Base-by-base conservation (phyloP, 2,329 filamentous ascomycete genomes). In the Ophiosphaerella herpotricha region DNA sequence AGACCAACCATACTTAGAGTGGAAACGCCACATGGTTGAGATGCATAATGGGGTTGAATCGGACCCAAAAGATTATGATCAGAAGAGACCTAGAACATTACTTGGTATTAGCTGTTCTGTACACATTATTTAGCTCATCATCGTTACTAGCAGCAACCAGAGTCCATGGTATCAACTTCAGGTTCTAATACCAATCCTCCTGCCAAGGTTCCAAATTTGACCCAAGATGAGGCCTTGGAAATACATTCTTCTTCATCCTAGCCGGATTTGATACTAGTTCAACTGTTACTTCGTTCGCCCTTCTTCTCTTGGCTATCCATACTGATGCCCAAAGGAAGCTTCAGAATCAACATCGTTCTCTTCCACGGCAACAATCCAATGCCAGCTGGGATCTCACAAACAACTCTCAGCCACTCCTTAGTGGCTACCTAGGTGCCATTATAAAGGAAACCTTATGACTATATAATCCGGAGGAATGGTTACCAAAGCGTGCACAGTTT, bases 241-340 rank as follows among this genome's bases (percentile, higher is more conserved):
- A 57, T 33, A 53, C 55, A 6, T 60, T 55, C 34, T 52, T 60
- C 48, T 46, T 26, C 5, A 11, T 57, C 1, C 34, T 60, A 26
- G 50, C 54, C 13, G 57, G 65, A 14, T 54, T 60, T 42, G 50
- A 61, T 11, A 60, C 57, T 0, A 77, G 77, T 0, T 75, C 78
- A 1, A 74, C 77, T 16, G 74, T 74, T 0, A 55, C 80, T 7
- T 70, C 72, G 1, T 80, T 75, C 45, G 67, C 74, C 1, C 54
- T 79, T 0, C 63, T 75, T 14, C 74, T 80, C 13, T 66, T 82
- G 5, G 38, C 38, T 11, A 6, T 23, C 21, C 13, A 26, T 9
- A 16, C 38, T 23, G 4, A 24, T 9, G 8, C 18, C 6, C 38
- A 39, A 23, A 24, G 4, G 1, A 12, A 6, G 12, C 7, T 39